These are phyloP conservation scores for Albophoma yamanashiensis DNA, from an alignment of 2,329 filamentous ascomycete genomes.

Conservation along the genomic window DNA sequence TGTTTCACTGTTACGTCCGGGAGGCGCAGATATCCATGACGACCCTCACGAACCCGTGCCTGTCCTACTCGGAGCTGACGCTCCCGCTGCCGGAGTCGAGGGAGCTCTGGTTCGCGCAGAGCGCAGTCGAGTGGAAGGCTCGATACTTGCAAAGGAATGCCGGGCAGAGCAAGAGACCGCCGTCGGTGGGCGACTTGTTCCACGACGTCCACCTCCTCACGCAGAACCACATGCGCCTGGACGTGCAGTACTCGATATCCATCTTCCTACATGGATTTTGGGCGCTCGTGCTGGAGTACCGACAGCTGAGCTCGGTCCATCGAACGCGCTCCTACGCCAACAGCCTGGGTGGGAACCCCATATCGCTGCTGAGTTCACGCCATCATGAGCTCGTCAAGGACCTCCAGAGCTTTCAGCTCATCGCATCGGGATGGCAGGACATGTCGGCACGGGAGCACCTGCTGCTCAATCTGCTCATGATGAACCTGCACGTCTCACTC, in stretches of 20 bases:
- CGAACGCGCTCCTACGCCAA: conserved; percentile 35
- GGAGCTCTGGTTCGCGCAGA: conserved; percentile 55
- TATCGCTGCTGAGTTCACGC: conserved; percentile 39
- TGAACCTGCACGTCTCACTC: conserved; percentile 54
- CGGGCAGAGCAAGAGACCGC: conserved; percentile 29
- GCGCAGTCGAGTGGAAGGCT: conserved; percentile 53
- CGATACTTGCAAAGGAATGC: conserved; percentile 36
- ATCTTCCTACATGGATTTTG: conserved; percentile 57
- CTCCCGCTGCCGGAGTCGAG: conserved; percentile 53
- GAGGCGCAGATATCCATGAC: conserved; percentile 60
- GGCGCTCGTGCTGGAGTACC: conserved; percentile 55
- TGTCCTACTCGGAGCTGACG: conserved; percentile 59
- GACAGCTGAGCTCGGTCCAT: conserved; percentile 43
- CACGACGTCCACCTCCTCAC: conserved; percentile 43
- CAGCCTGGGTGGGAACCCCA: conserved; percentile 26
- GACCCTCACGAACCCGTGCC: conserved; percentile 50
- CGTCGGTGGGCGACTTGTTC: conserved; percentile 44
- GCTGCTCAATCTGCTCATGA: conserved; percentile 43
- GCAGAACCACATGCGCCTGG: conserved; percentile 37
- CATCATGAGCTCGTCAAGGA: conserved; percentile 53
- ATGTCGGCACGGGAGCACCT: conserved; percentile 35
- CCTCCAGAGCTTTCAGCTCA: conserved; percentile 35
- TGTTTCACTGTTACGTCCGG: conserved; percentile 53
- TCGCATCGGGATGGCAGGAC: conserved; percentile 30
- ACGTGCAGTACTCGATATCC: conserved; percentile 44